Percentiles rank a stretch among this genome's conserved stretches.
phyloP scores from a whole-genome alignment of 1,284 basidiomycete genomes.

The Xanthoconium separans region DNA sequence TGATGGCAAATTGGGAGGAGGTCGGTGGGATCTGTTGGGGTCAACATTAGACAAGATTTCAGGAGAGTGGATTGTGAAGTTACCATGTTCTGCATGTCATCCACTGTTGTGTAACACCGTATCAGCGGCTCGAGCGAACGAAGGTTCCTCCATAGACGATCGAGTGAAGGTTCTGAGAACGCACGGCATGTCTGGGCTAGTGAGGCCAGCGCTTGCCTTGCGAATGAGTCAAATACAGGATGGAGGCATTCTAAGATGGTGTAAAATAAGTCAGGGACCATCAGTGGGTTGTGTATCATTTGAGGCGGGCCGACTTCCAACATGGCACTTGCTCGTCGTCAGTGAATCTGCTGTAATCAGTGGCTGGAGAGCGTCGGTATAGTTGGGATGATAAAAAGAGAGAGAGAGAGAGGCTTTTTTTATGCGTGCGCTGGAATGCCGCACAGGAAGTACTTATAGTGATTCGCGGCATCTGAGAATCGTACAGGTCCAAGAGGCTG shows the following conservation, averaged over 20 bases:
- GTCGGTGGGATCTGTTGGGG: constrained; percentile 15
- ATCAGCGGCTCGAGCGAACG: constrained; percentile 17
- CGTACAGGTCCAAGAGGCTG: no score
- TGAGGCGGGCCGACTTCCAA: not conserved
- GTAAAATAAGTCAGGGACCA: constrained; percentile 11
- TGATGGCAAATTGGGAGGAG: constrained; percentile 6
- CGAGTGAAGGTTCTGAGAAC: constrained; percentile 11
- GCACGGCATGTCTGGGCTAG: not conserved
- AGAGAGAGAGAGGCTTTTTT: no score
- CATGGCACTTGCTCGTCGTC: not conserved
- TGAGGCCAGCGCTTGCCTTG: not conserved
- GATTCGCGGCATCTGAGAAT: no score
- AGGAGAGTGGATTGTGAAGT: not conserved
- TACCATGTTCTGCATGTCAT: not conserved
- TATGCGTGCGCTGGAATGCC: no score
- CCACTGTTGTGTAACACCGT: constrained; percentile 7
- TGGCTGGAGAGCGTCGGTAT: no score
- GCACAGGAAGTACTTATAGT: no score
- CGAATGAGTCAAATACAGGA: not conserved
- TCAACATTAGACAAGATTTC: not conserved
- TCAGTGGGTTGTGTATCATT: not conserved
- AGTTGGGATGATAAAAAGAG: no score
- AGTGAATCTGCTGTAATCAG: no score
- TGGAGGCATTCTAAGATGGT: constrained; percentile 10
- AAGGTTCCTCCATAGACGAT: constrained; percentile 15